Percentiles rank a stretch among this genome's conserved stretches.
Conservation (phyloP, 768 basidiomycete species). For the Sarcomyxa edulis region DNA sequence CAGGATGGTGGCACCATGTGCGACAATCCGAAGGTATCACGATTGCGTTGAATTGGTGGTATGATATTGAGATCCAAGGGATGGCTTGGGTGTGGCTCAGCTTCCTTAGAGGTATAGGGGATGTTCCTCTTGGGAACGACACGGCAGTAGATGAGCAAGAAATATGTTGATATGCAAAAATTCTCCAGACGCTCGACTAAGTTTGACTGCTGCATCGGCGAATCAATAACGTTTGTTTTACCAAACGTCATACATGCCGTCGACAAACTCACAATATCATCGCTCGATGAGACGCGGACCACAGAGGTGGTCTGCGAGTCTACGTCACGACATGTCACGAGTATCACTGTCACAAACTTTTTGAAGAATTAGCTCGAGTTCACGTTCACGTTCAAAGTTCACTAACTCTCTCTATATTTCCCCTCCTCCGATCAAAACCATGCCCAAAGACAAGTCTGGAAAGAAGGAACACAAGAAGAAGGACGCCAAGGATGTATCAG, state of each 20-base stretch:
- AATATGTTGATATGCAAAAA: conserved; percentile 3
- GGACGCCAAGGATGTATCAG: conserved; percentile 35
- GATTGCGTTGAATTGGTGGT: conserved; percentile 87
- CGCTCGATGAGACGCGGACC: too few species aligned
- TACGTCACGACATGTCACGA: too few species aligned
- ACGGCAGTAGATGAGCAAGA: conserved; percentile 11
- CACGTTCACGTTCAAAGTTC: conserved; percentile 1
- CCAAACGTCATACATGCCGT: too few species aligned
- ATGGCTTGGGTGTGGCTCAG: conserved; percentile 66
- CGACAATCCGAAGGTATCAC: conserved; percentile 58
- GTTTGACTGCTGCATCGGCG: too few species aligned
- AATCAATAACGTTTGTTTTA: too few species aligned
- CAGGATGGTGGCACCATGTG: conserved; percentile 93
- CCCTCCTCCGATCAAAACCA: conserved; percentile 12
- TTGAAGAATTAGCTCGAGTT: too few species aligned
- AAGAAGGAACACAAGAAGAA: conserved; percentile 73
- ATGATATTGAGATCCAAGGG: conserved; percentile 73
- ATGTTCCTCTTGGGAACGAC: conserved; percentile 35
- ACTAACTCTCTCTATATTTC: conserved; percentile 1
- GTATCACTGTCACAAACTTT: too few species aligned
- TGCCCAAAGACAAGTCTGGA: conserved; percentile 74
- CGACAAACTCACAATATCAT: too few species aligned
- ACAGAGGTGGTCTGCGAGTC: too few species aligned
- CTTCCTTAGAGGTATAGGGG: conserved; percentile 44
- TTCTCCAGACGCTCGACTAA: conserved; percentile 2